phyloP scores from a whole-genome alignment of 441 rosid genomes.

The Erodium trifolium region DNA sequence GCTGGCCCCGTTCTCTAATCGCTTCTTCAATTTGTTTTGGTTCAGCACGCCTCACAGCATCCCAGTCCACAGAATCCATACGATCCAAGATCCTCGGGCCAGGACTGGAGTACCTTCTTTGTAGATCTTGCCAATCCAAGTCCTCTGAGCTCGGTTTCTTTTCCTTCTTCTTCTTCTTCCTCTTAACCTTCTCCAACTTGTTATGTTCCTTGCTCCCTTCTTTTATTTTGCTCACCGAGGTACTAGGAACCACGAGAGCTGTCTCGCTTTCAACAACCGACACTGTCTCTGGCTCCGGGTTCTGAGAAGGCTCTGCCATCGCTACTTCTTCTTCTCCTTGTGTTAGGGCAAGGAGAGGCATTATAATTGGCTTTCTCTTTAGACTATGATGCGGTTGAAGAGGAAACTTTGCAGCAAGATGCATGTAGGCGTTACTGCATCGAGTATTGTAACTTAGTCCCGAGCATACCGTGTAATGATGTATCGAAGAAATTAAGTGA shows the following conservation, averaged over 20 bases:
- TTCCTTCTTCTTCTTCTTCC: constrained; percentile 34
- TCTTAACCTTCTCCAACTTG: constrained; percentile 18
- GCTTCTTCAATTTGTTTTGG: constrained; percentile 43
- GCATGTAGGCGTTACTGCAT: constrained; percentile 85
- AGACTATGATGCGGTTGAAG: constrained; percentile 21
- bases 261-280: no score
- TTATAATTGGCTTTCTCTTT: no score
- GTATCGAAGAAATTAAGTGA: constrained; percentile 1
- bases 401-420: constrained; percentile 71
- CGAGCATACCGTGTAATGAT: constrained; percentile 6
- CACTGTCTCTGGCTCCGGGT: no score
- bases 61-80: constrained; percentile 78
- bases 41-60: constrained; percentile 57
- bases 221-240: no score
- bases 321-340: neutral
- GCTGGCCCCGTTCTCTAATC: constrained; percentile 87
- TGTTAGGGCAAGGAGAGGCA: no score
- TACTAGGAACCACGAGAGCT: no score
- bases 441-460: constrained; percentile 14
- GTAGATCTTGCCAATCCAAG: constrained; percentile 73
- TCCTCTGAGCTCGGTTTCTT: constrained; percentile 26
- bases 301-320: no score
- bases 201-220: constrained; percentile 11
- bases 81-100: constrained; percentile 31
- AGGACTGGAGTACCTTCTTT: constrained; percentile 29